These are phyloP conservation scores for Flagelloscypha sp. DNA, from an alignment of 768 basidiomycete genomes.

Conservation along the genomic window DNA sequence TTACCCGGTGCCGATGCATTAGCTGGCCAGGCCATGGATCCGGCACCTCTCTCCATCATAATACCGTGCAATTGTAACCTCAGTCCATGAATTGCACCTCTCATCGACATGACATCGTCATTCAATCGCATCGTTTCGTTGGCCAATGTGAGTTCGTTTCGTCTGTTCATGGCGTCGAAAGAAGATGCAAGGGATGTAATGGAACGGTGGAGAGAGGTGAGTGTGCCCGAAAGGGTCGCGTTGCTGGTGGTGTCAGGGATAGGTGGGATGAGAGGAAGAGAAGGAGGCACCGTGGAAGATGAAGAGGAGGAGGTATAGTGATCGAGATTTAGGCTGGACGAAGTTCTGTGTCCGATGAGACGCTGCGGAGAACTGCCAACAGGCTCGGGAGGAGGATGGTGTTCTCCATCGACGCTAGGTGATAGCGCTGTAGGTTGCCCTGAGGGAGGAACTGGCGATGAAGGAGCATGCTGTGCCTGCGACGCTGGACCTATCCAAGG, in stretches of 20 bases:
- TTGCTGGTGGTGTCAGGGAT: too few species aligned
- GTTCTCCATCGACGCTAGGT: conserved; percentile 14
- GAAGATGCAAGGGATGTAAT: conserved; percentile 51
- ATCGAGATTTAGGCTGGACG: too few species aligned
- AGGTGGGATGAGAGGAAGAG: too few species aligned
- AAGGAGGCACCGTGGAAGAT: too few species aligned
- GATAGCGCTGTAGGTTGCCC: conserved; percentile 19
- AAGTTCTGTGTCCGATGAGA: too few species aligned
- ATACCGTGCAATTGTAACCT: conserved; percentile 56
- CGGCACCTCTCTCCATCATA: conserved; percentile 73
- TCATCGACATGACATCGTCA: conserved; percentile 65
- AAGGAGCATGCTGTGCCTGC: conserved; percentile 15
- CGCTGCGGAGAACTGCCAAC: too few species aligned
- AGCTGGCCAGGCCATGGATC: too few species aligned
- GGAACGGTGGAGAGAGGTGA: conserved; percentile 50
- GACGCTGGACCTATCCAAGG: conserved; percentile 45
- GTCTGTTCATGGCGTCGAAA: conserved; percentile 52
- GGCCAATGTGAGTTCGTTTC: conserved; percentile 56
- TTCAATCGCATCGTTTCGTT: conserved; percentile 66
- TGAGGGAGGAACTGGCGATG: conserved; percentile 14
- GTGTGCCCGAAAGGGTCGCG: conserved; percentile 59
- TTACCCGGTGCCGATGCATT: too few species aligned
- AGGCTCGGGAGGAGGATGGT: conserved; percentile 10
- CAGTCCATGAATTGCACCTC: conserved; percentile 64
- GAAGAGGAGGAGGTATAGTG: too few species aligned